Evolutionary conservation across 2,329 filamentous ascomycete species (phyloP), one percentile per base, ranked within the genome.

Genomic region (Sclerotinia spermophila): DNA sequence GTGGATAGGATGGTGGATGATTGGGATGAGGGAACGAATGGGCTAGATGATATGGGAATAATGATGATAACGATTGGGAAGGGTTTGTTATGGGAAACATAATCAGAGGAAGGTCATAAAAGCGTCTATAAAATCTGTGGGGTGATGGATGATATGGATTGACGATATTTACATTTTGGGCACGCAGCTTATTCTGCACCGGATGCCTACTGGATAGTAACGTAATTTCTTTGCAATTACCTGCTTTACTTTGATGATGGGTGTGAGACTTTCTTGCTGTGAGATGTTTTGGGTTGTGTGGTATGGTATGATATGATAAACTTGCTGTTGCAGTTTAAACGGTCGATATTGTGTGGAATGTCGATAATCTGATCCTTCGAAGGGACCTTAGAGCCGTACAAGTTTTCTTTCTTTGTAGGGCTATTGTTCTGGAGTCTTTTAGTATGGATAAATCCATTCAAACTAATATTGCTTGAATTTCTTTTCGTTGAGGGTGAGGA

Each of bases 171-270:
- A 15, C 24, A 27, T 44, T 69, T 53, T 69, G 45, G 67, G 45
- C 45, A 42, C 58, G 45, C 59, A 65, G 44, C 58, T 65, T 44
- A 55, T 35, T 66, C 59, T 65, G 56, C 58, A 44, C 45, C 19
- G 27, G 62, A 66, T 53, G 45, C 62, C 45, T 66, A 66, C 45
- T 66, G 62, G 62, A 66, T 65, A 64, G 44, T 45, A 69, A 33
- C 42, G 19, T 19, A 45, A 27, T 24, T 62, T 69, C 67, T 40
- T 62, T 64, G 30, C 27, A 42, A 68, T 33, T 30, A 13, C 40
- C 8, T 40, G 2, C n/a, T 55, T 33, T 42, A 24, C 19, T 1
- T 8, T n/a, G 27, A 27, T 40, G 24, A 33, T 48, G 8, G 6
- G 21, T 38, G 10, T 30, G 40, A 40, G 17, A 5, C 11, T 13